Conservation (phyloP, 768 basidiomycete species). For the Obba rivulosa region DNA sequence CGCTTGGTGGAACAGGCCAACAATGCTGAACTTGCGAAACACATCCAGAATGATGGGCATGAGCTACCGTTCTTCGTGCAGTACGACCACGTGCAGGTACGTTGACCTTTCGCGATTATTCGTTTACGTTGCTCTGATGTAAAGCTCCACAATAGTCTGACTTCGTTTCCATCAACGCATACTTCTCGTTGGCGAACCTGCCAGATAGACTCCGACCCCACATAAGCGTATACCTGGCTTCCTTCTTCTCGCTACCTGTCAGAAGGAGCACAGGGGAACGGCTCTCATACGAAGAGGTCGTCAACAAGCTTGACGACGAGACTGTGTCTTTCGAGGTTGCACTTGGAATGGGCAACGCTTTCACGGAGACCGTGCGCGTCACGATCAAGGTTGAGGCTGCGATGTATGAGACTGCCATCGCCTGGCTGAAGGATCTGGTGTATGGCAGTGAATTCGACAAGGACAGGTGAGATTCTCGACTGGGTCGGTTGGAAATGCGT, state of each 20-base stretch:
- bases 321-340: constrained; percentile 82
- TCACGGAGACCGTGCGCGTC: constrained; percentile 70
- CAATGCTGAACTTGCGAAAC: constrained; percentile 45
- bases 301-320: constrained; percentile 84
- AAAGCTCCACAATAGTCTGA: constrained; percentile 51
- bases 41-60: constrained; percentile 64
- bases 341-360: constrained; percentile 55
- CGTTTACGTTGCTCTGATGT: no score
- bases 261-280: constrained; percentile 60
- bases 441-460: constrained; percentile 72
- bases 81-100: constrained; percentile 88
- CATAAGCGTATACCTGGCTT: constrained; percentile 68
- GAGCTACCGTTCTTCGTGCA: constrained; percentile 84
- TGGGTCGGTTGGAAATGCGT: not conserved
- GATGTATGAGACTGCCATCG: constrained; percentile 74
- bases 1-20: constrained; percentile 20
- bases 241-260: constrained; percentile 89
- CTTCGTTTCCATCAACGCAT: constrained; percentile 78
- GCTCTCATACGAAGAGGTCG: constrained; percentile 83
- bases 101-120: constrained; percentile 7
- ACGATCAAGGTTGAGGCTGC: constrained; percentile 80
- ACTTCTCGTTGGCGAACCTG: constrained; percentile 71
- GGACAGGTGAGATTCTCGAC: constrained; percentile 52
- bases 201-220: constrained; percentile 75
- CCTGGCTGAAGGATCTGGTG: constrained; percentile 82